Percentiles rank a stretch among this genome's conserved stretches.
phyloP scores from a whole-genome alignment of 768 basidiomycete genomes.

The Pleurotus cornucopiae region DNA sequence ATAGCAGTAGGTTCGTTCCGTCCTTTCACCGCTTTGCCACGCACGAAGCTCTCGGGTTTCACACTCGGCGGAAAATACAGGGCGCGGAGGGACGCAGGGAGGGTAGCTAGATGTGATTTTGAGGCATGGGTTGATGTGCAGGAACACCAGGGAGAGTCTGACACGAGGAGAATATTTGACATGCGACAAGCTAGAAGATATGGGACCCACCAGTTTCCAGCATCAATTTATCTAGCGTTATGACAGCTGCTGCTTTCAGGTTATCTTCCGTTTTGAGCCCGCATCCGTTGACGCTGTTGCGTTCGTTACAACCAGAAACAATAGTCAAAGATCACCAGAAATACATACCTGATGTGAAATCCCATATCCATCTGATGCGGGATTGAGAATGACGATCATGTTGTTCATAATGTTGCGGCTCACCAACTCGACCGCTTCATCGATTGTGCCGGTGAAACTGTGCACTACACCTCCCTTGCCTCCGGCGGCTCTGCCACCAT shows the following conservation, averaged over 20 bases:
- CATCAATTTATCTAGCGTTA: constrained; percentile 59
- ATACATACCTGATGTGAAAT: constrained; percentile 53
- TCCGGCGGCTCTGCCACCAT: constrained; percentile 52
- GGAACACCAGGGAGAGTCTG: constrained; percentile 75
- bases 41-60: constrained; percentile 54
- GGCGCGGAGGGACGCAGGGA: constrained; percentile 41
- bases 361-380: constrained; percentile 61
- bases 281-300: constrained; percentile 64
- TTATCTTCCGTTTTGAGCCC: constrained; percentile 71
- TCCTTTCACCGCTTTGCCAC: constrained; percentile 66
- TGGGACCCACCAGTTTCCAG: constrained; percentile 66
- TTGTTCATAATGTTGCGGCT: constrained; percentile 17
- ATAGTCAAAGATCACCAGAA: too few species aligned
- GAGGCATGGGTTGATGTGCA: constrained; percentile 66
- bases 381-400: not conserved
- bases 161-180: not conserved
- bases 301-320: too few species aligned
- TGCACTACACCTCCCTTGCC: constrained; percentile 76
- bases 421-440: constrained; percentile 65
- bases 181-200: not conserved
- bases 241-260: constrained; percentile 45
- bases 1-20: constrained; percentile 69
- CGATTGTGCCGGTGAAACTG: constrained; percentile 68
- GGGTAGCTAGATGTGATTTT: constrained; percentile 37
- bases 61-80: constrained; percentile 49